A percentile compares a stretch with the other conserved stretches of the same genome.
Evolutionary conservation across 371 early-diverging fungal species (phyloP).

Genomic region (Aphelidium insulamus): DNA sequence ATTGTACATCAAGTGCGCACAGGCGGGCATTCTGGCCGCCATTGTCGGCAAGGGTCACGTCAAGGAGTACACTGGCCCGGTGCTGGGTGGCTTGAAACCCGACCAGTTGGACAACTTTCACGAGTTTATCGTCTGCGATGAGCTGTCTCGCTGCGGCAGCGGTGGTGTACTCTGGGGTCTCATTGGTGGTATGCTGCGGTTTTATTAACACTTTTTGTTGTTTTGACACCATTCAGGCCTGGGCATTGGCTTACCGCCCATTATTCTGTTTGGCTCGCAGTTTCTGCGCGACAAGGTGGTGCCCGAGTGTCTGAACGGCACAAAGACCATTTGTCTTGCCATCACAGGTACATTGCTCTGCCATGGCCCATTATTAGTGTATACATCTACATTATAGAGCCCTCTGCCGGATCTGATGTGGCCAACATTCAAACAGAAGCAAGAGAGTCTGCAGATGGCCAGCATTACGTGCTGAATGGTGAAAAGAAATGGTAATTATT

Average conservation of each 20-base stretch:
- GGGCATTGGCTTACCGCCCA: constrained; percentile 49
- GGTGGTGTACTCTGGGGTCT: constrained; percentile 71
- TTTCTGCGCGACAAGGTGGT: constrained; percentile 43
- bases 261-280: constrained; percentile 43
- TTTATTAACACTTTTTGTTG: constrained; percentile 11
- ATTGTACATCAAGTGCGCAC: constrained; percentile 41
- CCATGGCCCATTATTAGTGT: no score
- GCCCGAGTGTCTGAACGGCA: constrained; percentile 39
- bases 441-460: constrained; percentile 42
- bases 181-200: constrained; percentile 39
- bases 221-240: constrained; percentile 6
- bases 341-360: no score
- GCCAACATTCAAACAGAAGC: constrained; percentile 49
- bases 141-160: constrained; percentile 57
- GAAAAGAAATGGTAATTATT: constrained; percentile 63
- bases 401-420: constrained; percentile 52
- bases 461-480: constrained; percentile 50
- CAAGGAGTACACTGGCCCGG: constrained; percentile 8
- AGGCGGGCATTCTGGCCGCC: constrained; percentile 43
- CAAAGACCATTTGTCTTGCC: constrained; percentile 51
- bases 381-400: no score
- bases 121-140: constrained; percentile 48
- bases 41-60: constrained; percentile 23
- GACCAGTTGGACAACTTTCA: constrained; percentile 54
- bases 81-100: constrained; percentile 19